Evolutionary conservation across 345 rosid species (phyloP).

Genomic region (Euphorbia peplus): DNA sequence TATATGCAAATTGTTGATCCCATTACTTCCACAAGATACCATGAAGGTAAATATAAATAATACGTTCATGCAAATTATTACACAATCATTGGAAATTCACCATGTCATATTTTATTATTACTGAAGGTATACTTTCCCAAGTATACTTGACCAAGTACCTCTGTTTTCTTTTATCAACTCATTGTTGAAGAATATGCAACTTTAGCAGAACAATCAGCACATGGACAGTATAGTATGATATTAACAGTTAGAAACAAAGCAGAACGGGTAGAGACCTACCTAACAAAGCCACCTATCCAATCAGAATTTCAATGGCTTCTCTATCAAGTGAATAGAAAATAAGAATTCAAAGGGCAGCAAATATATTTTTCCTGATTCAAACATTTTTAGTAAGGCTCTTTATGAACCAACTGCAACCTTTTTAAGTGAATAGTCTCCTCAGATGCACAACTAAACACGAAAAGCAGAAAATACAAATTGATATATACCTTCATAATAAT

Average conservation of each 20-base stretch:
- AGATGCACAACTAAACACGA: background rate
- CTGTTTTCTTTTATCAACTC: background rate
- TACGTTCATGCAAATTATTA: too few relatives aligned
- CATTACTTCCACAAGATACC: too few relatives aligned
- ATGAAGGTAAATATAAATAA: too few relatives aligned
- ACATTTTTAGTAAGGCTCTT: background rate
- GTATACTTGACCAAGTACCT: background rate
- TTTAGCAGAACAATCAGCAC: background rate
- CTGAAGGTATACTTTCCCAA: background rate
- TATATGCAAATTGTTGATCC: too few relatives aligned
- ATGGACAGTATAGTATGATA: background rate
- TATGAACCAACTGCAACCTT: background rate
- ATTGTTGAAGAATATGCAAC: background rate
- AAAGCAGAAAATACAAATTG: background rate
- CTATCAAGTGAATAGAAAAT: background rate
- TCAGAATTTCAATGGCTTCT: background rate
- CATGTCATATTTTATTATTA: background rate
- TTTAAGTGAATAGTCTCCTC: background rate
- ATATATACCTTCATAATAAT: slow-evolving; percentile 71
- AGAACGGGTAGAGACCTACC: background rate
- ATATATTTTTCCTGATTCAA: background rate
- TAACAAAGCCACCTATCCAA: background rate
- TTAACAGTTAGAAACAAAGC: background rate
- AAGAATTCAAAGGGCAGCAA: background rate
- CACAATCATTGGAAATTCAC: too few relatives aligned